Base-by-base conservation (phyloP, 805 yeast species). In the Yarrowia alimentaria region DNA sequence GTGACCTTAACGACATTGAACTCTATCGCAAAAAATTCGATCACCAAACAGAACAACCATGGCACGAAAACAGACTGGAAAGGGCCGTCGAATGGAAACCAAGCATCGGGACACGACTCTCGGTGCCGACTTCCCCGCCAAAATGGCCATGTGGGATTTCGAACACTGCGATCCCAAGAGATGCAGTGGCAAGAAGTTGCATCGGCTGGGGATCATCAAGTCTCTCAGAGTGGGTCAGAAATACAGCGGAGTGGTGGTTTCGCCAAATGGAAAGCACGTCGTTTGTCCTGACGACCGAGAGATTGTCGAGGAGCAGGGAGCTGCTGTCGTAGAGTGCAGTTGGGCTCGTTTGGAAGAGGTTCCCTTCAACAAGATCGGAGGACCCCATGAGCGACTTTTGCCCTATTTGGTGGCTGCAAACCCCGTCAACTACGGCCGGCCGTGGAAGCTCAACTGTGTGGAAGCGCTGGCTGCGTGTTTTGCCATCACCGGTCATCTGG, bases 131-230 rank as follows among this genome's bases (percentile, higher is more conserved):
- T 85, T 87, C 61, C 96, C 95, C 1, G 83, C 84, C 25, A 89
- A 87, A 61, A 66, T 90, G 56, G 97, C 96, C 13, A 91, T 91
- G 99, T 91, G 99, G 73, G 99, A 93, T 65, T 93, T 93, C 63
- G 96, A 90, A 58, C 99, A 93, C 64, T 93, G 99, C 70, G 99
- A 93, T 68, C 99, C 99, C 1, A 93, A 93, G 63, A 76, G 97
- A 63, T 93, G 99, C 64, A 83, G 94, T 57, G 99, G 99, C 14
- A 93, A 93, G 70, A 90, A 89, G 64, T 72, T 93, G 22, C 96
- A 88, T 61, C 74, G 98, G 51, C 66, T 91, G 16, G 98, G 98
- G 0, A 68, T 88, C 16, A 90, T 93, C 45, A 79, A 80, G 55
- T 78, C 79, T 50, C 64, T 93, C 55, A 71, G 94, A 54, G 79